Evolutionary conservation across 2,329 filamentous ascomycete species (phyloP), one percentile per base, ranked within the genome.

Genomic region (Colletotrichum godetiae): DNA sequence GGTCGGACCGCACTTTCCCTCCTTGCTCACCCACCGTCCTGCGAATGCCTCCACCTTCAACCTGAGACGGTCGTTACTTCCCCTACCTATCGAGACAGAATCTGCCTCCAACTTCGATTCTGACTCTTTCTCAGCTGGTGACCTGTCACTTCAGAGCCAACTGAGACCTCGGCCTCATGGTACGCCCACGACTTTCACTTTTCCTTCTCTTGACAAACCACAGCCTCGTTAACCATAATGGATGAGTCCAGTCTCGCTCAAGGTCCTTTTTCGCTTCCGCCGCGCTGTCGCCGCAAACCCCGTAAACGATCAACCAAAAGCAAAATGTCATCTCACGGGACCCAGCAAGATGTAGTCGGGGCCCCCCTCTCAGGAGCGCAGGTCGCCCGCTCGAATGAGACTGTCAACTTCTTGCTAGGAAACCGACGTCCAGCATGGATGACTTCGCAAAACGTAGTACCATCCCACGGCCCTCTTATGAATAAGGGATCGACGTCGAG

Each of bases 311-410:
- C 37, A 8, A 46, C 57, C 27, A 63, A 33, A n/a, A 33, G 27
- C 33, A 65, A 52, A 2, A 73, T 70, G 70, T 24, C 37, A 31
- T 49, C 65, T 42, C 60, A 35, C 53, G 68, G 57, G 33, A 19
- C 52, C n/a, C 72, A 67, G 19, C 27, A 64, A n/a, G 49, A 75
- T 46, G 10, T 42, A 13, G 19, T n/a, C 22, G 49, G 55, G 24
- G 29, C 19, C 35, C 56, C 19, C 31, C 64, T 67, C 74, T 72
- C 73, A 56, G 74, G 63, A 63, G 73, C 63, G 52, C 81, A 82
- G 73, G 79, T 85, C 71, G 81, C 82, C 31, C 80, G 80, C 29
- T 82, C 82, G 5, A 86, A 86, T 76, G 80, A 82, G 58, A 86
- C 85, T 1, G 65, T 84, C 65, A 83, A 85, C 71, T 73, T 79